Base-by-base conservation (phyloP, 1,139 yeast genomes). In the Zygosaccharomyces pseudobailii region DNA sequence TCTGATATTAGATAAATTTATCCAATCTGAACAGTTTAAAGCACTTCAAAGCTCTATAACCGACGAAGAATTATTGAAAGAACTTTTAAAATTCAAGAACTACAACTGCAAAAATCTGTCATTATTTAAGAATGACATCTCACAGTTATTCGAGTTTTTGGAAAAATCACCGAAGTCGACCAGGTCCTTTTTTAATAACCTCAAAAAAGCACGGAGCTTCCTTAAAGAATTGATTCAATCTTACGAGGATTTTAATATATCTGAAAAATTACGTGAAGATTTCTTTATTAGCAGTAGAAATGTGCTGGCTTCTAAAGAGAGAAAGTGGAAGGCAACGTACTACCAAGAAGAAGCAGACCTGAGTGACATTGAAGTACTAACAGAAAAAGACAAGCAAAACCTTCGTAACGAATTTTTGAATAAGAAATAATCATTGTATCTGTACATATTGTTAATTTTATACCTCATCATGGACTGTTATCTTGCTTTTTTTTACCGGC, bases 351-450 rank as follows among this genome's bases (percentile, higher is more conserved):
- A 63, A 24, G 64, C 59, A 28, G 66, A 50, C 1, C 48, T 70
- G 13, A 67, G 70, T 52, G 72, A 68, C 28, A 58, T 67, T 3
- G 71, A 67, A 13, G 68, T 63, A 9, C 49, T 60, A 9, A 47
- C 44, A 10, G 46, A 46, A 2, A 40, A 43, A 6, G 61, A 59
- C 9, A 41, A 45, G 21, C 40, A 54, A 30, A 36, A 24, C 19
- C 46, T 54, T 20, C 48, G 13, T 19, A 10, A 36, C 10, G 35
- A 45, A 34, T 17, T 50, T 17, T 28, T 50, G 6, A 25, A 28
- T 20, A 27, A 38, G 19, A 24, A 34, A 17, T 28, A 32, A 17
- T 39, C 10, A 8, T 22, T 17, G 5, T 35, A 35, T n/a, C 9
- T n/a, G 20, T 7, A 34, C 6, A 9, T 34, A 34, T 3, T 17